A percentile compares a stretch with the other conserved stretches of the same genome.
Evolutionary conservation across 2,329 filamentous ascomycete genomes (phyloP).

Genomic region (Colletotrichum euphorbiae): DNA sequence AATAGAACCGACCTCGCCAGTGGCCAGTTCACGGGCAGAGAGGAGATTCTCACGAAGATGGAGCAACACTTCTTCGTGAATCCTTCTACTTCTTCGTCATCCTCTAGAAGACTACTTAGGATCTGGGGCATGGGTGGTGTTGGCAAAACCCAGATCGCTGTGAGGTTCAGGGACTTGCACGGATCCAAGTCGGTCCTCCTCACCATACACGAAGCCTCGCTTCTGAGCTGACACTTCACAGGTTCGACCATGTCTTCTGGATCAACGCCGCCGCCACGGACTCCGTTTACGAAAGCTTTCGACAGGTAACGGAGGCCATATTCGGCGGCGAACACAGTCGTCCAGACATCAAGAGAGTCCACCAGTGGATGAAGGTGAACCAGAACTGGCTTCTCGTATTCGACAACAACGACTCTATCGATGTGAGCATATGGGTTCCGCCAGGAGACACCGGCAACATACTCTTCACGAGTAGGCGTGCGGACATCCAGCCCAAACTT

Average conservation of each 20-base stretch:
- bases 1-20: conserved; percentile 9
- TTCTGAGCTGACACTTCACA: conserved; percentile 14
- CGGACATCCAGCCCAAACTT: not conserved
- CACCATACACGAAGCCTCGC: not conserved
- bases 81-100: not conserved
- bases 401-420: conserved; percentile 45
- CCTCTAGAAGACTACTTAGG: conserved; percentile 42
- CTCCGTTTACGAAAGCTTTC: conserved; percentile 44
- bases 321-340: conserved; percentile 4
- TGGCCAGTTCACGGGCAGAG: conserved; percentile 44
- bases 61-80: conserved; percentile 34
- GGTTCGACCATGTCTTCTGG: conserved; percentile 47
- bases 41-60: conserved; percentile 42
- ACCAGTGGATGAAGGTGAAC: conserved; percentile 39
- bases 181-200: conserved; percentile 38
- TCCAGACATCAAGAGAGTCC: conserved; percentile 27
- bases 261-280: conserved; percentile 44
- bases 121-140: conserved; percentile 47
- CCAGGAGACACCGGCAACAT: conserved; percentile 43
- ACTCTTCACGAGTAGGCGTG: conserved; percentile 45
- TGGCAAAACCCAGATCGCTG: conserved; percentile 48
- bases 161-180: conserved; percentile 43
- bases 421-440: conserved; percentile 41
- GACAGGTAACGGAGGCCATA: conserved; percentile 35
- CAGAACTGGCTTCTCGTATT: conserved; percentile 47